Evolutionary conservation across 2,329 filamentous ascomycete species (phyloP).

Genomic region (Aspergillus neotritici): DNA sequence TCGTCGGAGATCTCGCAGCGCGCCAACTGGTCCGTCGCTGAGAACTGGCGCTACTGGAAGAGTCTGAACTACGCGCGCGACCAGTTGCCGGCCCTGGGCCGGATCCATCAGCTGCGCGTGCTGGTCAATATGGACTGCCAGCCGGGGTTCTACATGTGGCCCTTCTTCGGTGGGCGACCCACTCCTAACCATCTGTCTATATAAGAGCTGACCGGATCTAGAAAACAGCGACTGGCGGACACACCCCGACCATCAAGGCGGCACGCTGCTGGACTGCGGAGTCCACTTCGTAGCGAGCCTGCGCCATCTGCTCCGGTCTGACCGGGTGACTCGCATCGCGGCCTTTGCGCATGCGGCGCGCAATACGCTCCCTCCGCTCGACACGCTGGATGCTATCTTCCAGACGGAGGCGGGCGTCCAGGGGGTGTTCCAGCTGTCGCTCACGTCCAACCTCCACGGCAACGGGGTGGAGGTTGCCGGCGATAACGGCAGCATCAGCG

Average conservation of each 20-base stretch:
- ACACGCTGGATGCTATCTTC: slow-evolving; percentile 59
- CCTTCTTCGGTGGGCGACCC: no score
- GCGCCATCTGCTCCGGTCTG: slow-evolving; percentile 47
- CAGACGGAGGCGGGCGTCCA: slow-evolving; percentile 50
- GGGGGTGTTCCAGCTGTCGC: slow-evolving; percentile 54
- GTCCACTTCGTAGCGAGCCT: slow-evolving; percentile 65
- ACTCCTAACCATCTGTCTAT: no score
- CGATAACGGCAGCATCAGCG: slow-evolving; percentile 38
- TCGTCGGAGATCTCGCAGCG: slow-evolving; percentile 29
- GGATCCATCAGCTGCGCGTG: slow-evolving; percentile 37
- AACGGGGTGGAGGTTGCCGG: slow-evolving; percentile 9
- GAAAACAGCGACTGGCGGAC: slow-evolving; percentile 58
- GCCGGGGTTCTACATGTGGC: no score
- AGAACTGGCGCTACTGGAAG: slow-evolving; percentile 65
- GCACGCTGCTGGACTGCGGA: slow-evolving; percentile 70
- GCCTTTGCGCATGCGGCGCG: slow-evolving; percentile 54
- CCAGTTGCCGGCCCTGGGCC: slow-evolving; percentile 48
- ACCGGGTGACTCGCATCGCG: slow-evolving; percentile 45
- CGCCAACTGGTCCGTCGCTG: slow-evolving; percentile 57
- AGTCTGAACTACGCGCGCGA: slow-evolving; percentile 49
- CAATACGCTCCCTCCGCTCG: slow-evolving; percentile 57
- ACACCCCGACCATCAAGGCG: slow-evolving; percentile 64
- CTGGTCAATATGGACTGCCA: slow-evolving; percentile 3
- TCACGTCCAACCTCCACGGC: slow-evolving; percentile 34
- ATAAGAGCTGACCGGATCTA: no score